These are phyloP conservation scores for Stylosanthes scabra DNA, from an alignment of 331 rosid species.

Conservation along the genomic window DNA sequence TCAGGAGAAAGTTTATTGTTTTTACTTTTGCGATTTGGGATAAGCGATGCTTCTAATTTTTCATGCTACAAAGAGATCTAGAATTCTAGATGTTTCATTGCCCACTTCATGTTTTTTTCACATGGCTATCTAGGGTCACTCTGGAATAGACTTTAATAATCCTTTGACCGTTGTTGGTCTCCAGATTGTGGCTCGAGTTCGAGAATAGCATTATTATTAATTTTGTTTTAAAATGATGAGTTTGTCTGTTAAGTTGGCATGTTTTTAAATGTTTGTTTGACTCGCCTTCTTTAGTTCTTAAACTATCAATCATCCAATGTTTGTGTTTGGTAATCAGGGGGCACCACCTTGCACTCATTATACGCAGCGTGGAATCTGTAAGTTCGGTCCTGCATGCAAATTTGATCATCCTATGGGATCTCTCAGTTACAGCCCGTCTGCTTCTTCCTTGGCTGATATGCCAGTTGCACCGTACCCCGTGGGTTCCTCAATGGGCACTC, in stretches of 20 bases:
- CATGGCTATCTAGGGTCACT: conserved; percentile 18
- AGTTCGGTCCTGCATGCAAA: conserved; percentile 91
- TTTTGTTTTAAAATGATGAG: conserved; percentile 21
- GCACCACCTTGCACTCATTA: conserved; percentile 89
- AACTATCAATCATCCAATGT: too few relatives aligned
- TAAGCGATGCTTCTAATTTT: conserved; percentile 10
- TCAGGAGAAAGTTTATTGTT: conserved; percentile 1
- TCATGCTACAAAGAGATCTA: neutral
- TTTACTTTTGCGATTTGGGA: conserved; percentile 7
- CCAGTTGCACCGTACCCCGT: conserved; percentile 91
- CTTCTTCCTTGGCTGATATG: conserved; percentile 86
- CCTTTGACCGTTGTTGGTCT: conserved; percentile 19
- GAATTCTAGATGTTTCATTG: conserved; percentile 11
- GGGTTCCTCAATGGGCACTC: conserved; percentile 76
- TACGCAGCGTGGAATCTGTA: conserved; percentile 85
- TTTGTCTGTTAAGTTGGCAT: conserved; percentile 16
- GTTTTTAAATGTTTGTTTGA: neutral
- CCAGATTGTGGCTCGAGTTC: conserved; percentile 26
- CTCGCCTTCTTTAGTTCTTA: conserved; percentile 16
- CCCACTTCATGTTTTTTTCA: conserved; percentile 6
- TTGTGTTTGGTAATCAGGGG: conserved; percentile 70
- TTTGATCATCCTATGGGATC: conserved; percentile 89
- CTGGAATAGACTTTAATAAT: conserved; percentile 21
- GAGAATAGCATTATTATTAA: conserved; percentile 1
- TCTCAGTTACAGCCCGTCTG: conserved; percentile 87